Evolutionary conservation across 768 basidiomycete species (phyloP).

Genomic region (Coprinellus micaceus): DNA sequence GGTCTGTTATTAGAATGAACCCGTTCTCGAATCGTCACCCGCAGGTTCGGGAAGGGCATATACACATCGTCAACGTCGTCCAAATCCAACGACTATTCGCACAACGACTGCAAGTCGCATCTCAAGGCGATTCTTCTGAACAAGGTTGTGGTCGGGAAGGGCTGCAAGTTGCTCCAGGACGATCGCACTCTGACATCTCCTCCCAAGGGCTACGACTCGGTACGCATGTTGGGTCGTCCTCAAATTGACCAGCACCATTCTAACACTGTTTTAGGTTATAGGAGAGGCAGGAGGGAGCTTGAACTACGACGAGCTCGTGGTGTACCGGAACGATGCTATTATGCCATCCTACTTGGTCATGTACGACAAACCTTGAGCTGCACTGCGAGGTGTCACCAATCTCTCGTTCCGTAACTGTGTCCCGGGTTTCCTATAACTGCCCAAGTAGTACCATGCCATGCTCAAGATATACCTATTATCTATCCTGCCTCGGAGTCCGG

Average conservation of each 20-base stretch:
- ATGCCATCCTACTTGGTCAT: slow-evolving; percentile 68
- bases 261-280: slow-evolving; percentile 45
- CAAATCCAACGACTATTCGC: slow-evolving; percentile 73
- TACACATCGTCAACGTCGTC: slow-evolving; percentile 80
- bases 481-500: too few relatives aligned
- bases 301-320: slow-evolving; percentile 70
- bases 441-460: too few relatives aligned
- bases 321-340: slow-evolving; percentile 69
- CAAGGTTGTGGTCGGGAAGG: slow-evolving; percentile 72
- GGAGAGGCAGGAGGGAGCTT: slow-evolving; percentile 64
- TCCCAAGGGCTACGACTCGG: slow-evolving; percentile 65
- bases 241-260: background rate
- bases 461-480: too few relatives aligned
- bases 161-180: slow-evolving; percentile 61
- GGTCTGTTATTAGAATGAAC: too few relatives aligned
- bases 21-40: too few relatives aligned
- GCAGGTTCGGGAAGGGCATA: slow-evolving; percentile 65
- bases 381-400: too few relatives aligned
- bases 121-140: slow-evolving; percentile 69
- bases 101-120: slow-evolving; percentile 49
- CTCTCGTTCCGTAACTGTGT: too few relatives aligned
- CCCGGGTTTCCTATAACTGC: too few relatives aligned
- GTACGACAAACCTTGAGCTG: slow-evolving; percentile 45
- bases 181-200: slow-evolving; percentile 52
- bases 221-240: slow-evolving; percentile 36